Percentiles rank a stretch among this genome's conserved stretches.
These are phyloP conservation scores for Bathelium albidoporum DNA, from an alignment of 495 filamentous ascomycete species.

Conservation along the genomic window DNA sequence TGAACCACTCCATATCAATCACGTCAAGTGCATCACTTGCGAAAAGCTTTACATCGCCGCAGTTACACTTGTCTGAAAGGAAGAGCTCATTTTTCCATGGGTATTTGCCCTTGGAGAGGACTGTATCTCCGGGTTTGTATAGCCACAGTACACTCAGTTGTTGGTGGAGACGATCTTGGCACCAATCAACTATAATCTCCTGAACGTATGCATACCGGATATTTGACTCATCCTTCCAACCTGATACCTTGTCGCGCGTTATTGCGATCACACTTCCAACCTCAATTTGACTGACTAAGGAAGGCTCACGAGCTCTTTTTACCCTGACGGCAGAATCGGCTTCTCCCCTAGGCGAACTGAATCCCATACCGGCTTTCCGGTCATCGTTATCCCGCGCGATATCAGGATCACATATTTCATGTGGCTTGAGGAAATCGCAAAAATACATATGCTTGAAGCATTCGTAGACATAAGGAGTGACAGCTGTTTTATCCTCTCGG, in stretches of 20 bases:
- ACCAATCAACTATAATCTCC: slow-evolving; percentile 27
- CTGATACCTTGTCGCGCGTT: slow-evolving; percentile 35
- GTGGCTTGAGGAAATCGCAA: slow-evolving; percentile 33
- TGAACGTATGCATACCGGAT: slow-evolving; percentile 62
- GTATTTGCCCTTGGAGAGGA: slow-evolving; percentile 51
- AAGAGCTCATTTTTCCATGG: slow-evolving; percentile 63
- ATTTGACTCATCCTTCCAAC: slow-evolving; percentile 43
- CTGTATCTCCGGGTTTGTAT: slow-evolving; percentile 58
- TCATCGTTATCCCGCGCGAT: background rate
- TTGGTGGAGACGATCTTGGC: slow-evolving; percentile 24
- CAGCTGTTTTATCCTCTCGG: slow-evolving; percentile 40
- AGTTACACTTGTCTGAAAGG: slow-evolving; percentile 66
- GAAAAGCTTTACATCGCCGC: slow-evolving; percentile 39
- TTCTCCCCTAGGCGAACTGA: slow-evolving; percentile 3
- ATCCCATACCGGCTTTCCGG: slow-evolving; percentile 10
- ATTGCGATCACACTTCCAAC: slow-evolving; percentile 44
- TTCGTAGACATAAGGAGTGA: slow-evolving; percentile 55
- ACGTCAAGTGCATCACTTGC: slow-evolving; percentile 36
- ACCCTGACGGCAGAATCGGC: background rate
- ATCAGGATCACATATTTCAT: background rate
- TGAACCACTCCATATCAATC: slow-evolving; percentile 47
- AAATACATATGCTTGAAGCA: slow-evolving; percentile 55
- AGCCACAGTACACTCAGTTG: slow-evolving; percentile 59
- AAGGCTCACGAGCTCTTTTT: background rate
- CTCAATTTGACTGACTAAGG: slow-evolving; percentile 17